Percentiles rank a stretch among this genome's conserved stretches.
Evolutionary conservation across 768 basidiomycete genomes (phyloP).

Genomic region (Suillus plorans): DNA sequence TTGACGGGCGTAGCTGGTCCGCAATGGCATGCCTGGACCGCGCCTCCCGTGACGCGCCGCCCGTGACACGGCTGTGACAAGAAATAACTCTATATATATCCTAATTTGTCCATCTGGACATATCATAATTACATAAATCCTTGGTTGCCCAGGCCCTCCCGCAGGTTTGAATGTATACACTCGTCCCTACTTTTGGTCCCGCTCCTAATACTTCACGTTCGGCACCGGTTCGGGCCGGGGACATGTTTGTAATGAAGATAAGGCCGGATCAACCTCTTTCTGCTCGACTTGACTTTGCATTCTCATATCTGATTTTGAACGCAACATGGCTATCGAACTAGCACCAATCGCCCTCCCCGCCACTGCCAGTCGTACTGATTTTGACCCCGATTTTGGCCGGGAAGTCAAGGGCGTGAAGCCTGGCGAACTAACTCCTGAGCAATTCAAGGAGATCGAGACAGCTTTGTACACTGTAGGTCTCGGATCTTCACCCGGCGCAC

Average conservation of each 20-base stretch:
- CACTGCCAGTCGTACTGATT: constrained; percentile 66
- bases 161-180: too few relatives aligned
- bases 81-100: too few relatives aligned
- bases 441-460: constrained; percentile 66
- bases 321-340: constrained; percentile 65
- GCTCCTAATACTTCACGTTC: not conserved
- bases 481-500: not conserved
- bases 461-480: constrained; percentile 71
- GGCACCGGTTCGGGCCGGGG: not conserved
- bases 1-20: not conserved
- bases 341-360: constrained; percentile 67
- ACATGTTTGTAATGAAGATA: not conserved
- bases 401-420: constrained; percentile 76
- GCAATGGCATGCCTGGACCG: too few relatives aligned
- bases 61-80: too few relatives aligned
- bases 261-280: not conserved
- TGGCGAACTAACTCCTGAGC: constrained; percentile 52
- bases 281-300: not conserved
- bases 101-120: too few relatives aligned
- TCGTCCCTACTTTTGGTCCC: too few relatives aligned
- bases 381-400: constrained; percentile 65
- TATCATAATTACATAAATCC: too few relatives aligned
- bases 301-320: constrained; percentile 6
- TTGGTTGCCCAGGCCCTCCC: too few relatives aligned
- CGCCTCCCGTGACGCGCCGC: too few relatives aligned